Conservation (phyloP, 352 stramenopile species). For the Poterioochromonas sp. region DNA sequence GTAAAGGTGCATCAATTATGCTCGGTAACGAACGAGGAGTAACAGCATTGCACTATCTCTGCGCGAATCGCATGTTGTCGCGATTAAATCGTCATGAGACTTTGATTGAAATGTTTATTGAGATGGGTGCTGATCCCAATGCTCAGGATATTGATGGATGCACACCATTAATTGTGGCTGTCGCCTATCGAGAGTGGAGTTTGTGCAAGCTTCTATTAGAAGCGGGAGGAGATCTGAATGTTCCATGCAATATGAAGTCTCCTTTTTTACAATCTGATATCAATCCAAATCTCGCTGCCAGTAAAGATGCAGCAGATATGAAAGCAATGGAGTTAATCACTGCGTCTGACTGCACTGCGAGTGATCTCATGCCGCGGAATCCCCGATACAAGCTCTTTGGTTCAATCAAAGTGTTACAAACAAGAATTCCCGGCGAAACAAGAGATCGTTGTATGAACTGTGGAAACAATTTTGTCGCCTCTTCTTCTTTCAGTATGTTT, state of each 20-base stretch:
- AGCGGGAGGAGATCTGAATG: background rate
- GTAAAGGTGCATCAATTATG: background rate
- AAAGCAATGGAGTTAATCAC: background rate
- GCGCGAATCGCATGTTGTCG: background rate
- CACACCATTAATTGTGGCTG: constrained; percentile 1
- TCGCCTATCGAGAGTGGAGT: background rate
- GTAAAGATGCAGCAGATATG: background rate
- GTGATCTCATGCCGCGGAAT: constrained; percentile 2
- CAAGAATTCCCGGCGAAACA: background rate
- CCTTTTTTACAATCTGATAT: background rate
- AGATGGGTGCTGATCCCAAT: background rate
- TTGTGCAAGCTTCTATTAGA: constrained; percentile 10
- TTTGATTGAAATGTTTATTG: background rate
- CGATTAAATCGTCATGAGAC: background rate
- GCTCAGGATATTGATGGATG: constrained; percentile 8
- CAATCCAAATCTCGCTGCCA: background rate
- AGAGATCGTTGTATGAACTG: constrained; percentile 22
- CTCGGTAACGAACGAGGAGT: background rate
- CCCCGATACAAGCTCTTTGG: background rate
- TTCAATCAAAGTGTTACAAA: background rate
- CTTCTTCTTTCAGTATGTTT: background rate
- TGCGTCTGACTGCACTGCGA: background rate
- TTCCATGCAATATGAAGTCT: constrained; percentile 12
- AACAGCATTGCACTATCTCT: constrained; percentile 6
- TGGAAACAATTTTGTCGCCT: background rate